These are phyloP conservation scores for Sonneratia caseolaris DNA, from an alignment of 345 rosid species.

Conservation along the genomic window DNA sequence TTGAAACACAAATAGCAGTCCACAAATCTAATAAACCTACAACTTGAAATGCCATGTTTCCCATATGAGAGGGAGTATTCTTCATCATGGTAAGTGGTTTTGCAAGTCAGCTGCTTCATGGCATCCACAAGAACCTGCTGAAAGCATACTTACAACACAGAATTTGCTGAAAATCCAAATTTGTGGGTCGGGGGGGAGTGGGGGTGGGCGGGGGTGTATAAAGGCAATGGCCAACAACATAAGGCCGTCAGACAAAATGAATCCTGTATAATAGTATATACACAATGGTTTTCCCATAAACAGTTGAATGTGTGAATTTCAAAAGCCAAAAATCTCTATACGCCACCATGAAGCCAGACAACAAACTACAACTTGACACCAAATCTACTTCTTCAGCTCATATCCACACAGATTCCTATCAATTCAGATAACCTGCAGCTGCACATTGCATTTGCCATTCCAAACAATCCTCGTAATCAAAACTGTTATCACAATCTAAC, in stretches of 20 bases:
- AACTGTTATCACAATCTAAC: slow-evolving; percentile 87
- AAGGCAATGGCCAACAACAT: background rate
- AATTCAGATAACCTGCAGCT: slow-evolving; percentile 25
- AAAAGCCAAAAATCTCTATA: slow-evolving; percentile 19
- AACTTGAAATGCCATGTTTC: background rate
- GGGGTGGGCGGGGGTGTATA: too few relatives aligned
- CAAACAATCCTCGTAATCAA: slow-evolving; percentile 84
- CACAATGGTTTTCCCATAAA: slow-evolving; percentile 7
- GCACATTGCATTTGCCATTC: slow-evolving; percentile 77
- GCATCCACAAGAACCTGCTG: background rate
- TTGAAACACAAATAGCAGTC: too few relatives aligned
- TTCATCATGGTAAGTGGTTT: background rate
- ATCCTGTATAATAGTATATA: slow-evolving; percentile 7
- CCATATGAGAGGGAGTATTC: background rate
- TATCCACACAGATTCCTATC: slow-evolving; percentile 4
- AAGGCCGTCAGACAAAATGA: background rate
- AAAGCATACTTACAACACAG: background rate
- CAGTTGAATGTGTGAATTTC: slow-evolving; percentile 15
- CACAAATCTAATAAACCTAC: background rate
- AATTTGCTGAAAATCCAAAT: background rate
- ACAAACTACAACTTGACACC: slow-evolving; percentile 17
- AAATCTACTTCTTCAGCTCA: background rate
- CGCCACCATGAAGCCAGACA: slow-evolving; percentile 14
- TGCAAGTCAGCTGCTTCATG: background rate
- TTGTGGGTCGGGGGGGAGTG: too few relatives aligned